Base-by-base conservation (phyloP, 2,329 filamentous ascomycete species). In the Graphium sp. region DNA sequence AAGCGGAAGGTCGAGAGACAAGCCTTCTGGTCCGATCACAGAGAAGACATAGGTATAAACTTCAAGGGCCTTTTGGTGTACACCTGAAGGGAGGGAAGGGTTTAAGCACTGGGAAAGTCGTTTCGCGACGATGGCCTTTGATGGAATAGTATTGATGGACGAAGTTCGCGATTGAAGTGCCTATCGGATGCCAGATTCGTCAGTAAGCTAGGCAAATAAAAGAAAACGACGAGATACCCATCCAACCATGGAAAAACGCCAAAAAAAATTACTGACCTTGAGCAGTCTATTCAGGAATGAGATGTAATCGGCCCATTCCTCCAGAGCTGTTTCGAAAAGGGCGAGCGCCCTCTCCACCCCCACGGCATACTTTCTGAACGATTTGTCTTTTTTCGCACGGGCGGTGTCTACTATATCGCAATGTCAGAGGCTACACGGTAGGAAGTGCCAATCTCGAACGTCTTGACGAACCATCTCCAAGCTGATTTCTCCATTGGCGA, bases 241-340 rank as follows among this genome's bases (percentile, higher is more conserved):
- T 11, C 5, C 8, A 18, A 5, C 5, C 11, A 6, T 7, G 13
- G 16, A 12, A 9, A 11, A 13, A 12, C 7, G 19, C 11, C 9
- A 5, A 10, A 10, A 18, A 23, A 16, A 11, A 20, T 3, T 14
- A 28, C 49, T 41, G 49, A 85, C 82, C 71, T 94, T 95, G 36
- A 93, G 62, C 27, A 98, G 62, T 36, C 83, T 74, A 47, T 81
- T 91, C 32, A 98, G 58, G 49, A 95, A 98, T 12, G 87, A 93
- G 44, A 98, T 98, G 48, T 98, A 98, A 56, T 98, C 89, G 27
- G 91, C 89, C 89, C 89, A 98, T 71, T 98, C 89, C 54, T 95
- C 84, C 40, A 94, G 63, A 18, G 83, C 74, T 11, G 82, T 85
- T 48, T 98, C 89, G 57, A 94, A 98, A 19, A 93, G 64, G 25